Evolutionary conservation across 2,329 filamentous ascomycete species (phyloP).

Genomic region (Fusarium succisae): DNA sequence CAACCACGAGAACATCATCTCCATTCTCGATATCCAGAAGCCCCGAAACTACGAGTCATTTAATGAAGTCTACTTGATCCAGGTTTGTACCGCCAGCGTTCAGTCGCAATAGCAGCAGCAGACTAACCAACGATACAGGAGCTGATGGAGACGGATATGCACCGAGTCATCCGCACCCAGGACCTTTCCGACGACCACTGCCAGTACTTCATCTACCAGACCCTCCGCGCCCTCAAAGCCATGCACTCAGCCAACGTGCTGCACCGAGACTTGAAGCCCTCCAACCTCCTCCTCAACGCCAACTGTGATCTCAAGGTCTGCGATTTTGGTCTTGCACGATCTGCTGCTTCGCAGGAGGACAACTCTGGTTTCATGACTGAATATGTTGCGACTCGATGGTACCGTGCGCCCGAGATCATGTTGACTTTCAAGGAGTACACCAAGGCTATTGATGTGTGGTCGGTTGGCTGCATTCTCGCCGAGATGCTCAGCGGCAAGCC

Average conservation of each 20-base stretch:
- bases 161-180: constrained; percentile 97
- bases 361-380: constrained; percentile 99
- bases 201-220: constrained; percentile 99
- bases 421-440: constrained; percentile 99
- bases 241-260: constrained; percentile 99
- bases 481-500: constrained; percentile 99
- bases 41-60: constrained; percentile 95
- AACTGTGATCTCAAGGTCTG: constrained; percentile 99
- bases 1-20: constrained; percentile 99
- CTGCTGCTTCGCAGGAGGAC: constrained; percentile 95
- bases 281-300: constrained; percentile 94
- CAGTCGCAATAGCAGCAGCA: background rate
- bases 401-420: constrained; percentile 99
- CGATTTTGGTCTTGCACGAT: constrained; percentile 95
- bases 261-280: constrained; percentile 96
- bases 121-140: constrained; percentile 64
- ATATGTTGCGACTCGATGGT: constrained; percentile 99
- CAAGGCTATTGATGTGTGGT: constrained; percentile 99
- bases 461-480: constrained; percentile 95
- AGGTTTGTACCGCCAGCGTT: constrained; percentile 65
- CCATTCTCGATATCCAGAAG: constrained; percentile 98
- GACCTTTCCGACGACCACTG: constrained; percentile 99
- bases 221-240: constrained; percentile 93
- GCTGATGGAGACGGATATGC: constrained; percentile 99
- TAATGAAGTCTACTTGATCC: constrained; percentile 97